Evolutionary conservation across 495 filamentous ascomycete genomes (phyloP).

Genomic region (Lophiostoma macrostomum): DNA sequence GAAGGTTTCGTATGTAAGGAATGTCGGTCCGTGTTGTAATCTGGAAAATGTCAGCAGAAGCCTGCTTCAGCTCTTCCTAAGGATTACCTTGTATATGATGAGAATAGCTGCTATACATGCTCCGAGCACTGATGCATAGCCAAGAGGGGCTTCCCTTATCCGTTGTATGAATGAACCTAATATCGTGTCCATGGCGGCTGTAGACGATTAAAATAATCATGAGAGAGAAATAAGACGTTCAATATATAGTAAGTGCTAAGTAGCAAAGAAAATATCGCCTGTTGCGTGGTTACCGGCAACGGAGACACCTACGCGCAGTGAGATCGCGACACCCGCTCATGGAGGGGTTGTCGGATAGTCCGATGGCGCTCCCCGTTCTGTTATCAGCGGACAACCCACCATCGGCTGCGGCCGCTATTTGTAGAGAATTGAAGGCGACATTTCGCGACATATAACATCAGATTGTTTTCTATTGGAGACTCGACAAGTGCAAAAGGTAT

Average conservation of each 20-base stretch:
- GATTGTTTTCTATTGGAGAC: no score
- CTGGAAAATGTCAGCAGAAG: neutral
- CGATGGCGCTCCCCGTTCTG: conserved; percentile 9
- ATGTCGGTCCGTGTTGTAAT: conserved; percentile 44
- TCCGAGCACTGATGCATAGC: neutral
- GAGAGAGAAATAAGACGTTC: neutral
- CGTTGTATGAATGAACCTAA: neutral
- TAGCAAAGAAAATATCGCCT: no score
- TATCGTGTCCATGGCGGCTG: neutral
- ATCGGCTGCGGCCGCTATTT: neutral
- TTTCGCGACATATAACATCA: no score
- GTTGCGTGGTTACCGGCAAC: no score
- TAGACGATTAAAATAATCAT: neutral
- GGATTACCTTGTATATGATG: conserved; percentile 4
- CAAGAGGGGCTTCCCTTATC: conserved; percentile 1
- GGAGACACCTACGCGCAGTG: no score
- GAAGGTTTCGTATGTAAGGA: conserved; percentile 48
- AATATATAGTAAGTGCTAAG: neutral
- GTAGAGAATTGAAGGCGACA: no score
- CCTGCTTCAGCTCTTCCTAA: neutral
- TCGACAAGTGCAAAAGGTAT: neutral
- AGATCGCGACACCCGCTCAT: no score
- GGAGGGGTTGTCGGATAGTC: conserved; percentile 7
- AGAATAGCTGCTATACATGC: neutral
- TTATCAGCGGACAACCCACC: conserved; percentile 7